A percentile compares a stretch with the other conserved stretches of the same genome.
phyloP scores from a whole-genome alignment of 2,329 filamentous ascomycete genomes.

The Epichloe sibirici region DNA sequence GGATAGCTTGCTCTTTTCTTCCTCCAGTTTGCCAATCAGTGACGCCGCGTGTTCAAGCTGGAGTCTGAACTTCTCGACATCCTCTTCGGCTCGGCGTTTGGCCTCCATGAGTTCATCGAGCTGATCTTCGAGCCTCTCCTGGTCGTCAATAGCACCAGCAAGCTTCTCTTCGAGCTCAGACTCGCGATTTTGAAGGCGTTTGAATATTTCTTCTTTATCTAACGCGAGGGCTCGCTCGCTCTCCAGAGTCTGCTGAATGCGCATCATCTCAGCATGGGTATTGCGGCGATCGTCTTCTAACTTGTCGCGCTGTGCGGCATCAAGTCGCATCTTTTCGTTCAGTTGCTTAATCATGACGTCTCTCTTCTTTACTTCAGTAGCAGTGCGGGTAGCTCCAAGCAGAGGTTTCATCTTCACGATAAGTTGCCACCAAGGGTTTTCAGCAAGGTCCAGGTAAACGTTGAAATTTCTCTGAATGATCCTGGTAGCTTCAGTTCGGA shows the following conservation, averaged over 20 bases:
- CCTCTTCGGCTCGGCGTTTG: slow-evolving; percentile 78
- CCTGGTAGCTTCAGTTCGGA: slow-evolving; percentile 83
- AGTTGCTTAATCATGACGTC: slow-evolving; percentile 88
- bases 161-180: slow-evolving; percentile 87
- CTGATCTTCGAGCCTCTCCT: slow-evolving; percentile 87
- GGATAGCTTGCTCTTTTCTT: slow-evolving; percentile 68
- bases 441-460: slow-evolving; percentile 77
- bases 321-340: slow-evolving; percentile 69
- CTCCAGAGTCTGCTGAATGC: slow-evolving; percentile 87
- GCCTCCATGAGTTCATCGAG: slow-evolving; percentile 78
- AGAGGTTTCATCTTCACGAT: slow-evolving; percentile 92
- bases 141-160: slow-evolving; percentile 80
- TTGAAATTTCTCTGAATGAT: slow-evolving; percentile 94
- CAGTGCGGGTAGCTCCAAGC: slow-evolving; percentile 80
- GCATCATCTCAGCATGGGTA: slow-evolving; percentile 74
- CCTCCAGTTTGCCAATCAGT: slow-evolving; percentile 75
- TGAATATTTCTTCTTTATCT: slow-evolving; percentile 99
- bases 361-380: slow-evolving; percentile 84
- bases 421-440: slow-evolving; percentile 95
- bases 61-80: slow-evolving; percentile 63
- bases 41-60: slow-evolving; percentile 87
- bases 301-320: slow-evolving; percentile 60
- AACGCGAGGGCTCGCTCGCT: slow-evolving; percentile 90
- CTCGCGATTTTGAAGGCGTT: slow-evolving; percentile 85
- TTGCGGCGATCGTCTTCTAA: slow-evolving; percentile 86